Conservation (phyloP, 257 asterid genomes). For the Schizonepeta tenuifolia region DNA sequence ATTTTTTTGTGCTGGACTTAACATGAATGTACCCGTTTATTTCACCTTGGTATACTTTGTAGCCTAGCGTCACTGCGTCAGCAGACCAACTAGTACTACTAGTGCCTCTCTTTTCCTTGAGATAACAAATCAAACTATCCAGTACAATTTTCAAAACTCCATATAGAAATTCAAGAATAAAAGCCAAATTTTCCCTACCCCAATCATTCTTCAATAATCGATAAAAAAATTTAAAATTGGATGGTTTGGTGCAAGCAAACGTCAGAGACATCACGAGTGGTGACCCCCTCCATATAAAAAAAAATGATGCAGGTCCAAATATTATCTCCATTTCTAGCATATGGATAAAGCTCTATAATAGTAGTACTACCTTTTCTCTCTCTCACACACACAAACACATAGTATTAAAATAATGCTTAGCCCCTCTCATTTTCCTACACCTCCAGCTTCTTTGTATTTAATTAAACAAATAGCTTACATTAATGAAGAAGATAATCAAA, state of each 20-base stretch:
- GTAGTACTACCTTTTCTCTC: neutral
- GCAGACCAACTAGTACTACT: no score
- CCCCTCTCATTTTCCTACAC: neutral
- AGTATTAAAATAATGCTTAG: neutral
- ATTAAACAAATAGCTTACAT: neutral
- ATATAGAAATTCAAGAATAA: neutral
- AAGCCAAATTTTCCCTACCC: neutral
- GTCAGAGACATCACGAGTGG: constrained; percentile 3
- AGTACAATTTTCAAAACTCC: neutral
- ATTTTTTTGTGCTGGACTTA: no score
- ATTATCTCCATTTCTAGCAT: constrained; percentile 14
- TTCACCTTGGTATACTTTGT: no score
- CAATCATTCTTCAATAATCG: constrained; percentile 10
- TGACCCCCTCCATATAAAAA: constrained; percentile 19
- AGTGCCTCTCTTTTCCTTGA: no score
- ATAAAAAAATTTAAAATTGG: neutral
- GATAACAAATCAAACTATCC: neutral
- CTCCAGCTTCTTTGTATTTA: neutral
- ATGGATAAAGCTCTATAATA: constrained; percentile 27
- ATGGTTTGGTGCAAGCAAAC: constrained; percentile 26
- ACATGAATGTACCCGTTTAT: no score
- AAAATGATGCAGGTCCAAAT: constrained; percentile 20
- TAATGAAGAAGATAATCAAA: neutral
- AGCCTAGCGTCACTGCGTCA: no score
- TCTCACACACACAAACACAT: neutral